Evolutionary conservation across 2,329 filamentous ascomycete genomes (phyloP).

Genomic region (Colletotrichum kahawae): DNA sequence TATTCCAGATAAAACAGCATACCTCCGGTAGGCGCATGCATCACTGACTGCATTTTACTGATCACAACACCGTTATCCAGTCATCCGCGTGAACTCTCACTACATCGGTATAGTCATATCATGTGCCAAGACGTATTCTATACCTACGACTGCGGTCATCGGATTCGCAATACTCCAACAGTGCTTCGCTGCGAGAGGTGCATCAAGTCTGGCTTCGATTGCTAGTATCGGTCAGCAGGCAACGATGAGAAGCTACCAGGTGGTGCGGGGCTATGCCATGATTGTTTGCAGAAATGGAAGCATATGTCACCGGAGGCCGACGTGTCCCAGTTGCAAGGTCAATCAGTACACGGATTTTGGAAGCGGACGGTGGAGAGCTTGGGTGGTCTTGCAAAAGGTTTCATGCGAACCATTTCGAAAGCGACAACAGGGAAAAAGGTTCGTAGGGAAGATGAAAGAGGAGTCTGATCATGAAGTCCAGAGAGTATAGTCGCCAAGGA

Average conservation of each 20-base stretch:
- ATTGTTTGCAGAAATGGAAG: background rate
- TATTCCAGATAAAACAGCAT: background rate
- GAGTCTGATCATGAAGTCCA: background rate
- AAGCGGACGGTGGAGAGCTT: background rate
- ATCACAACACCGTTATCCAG: background rate
- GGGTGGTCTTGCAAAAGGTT: background rate
- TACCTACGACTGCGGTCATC: background rate
- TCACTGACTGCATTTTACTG: background rate
- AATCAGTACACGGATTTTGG: background rate
- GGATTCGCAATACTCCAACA: background rate
- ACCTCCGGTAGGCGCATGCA: background rate
- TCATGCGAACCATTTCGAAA: background rate
- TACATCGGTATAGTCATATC: background rate
- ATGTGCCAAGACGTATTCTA: background rate
- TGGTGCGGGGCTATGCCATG: background rate
- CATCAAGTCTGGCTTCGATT: background rate
- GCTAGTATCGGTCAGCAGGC: background rate
- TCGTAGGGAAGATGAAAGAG: background rate
- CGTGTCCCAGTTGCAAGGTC: background rate
- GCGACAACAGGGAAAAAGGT: fast-evolving
- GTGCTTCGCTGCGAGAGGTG: background rate
- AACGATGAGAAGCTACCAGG: background rate
- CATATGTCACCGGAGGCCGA: background rate
- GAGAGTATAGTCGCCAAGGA: no score
- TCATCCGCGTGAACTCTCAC: background rate